Conservation (phyloP, 192 early-diverging fungal species). For the Rhizophagus clarus region DNA sequence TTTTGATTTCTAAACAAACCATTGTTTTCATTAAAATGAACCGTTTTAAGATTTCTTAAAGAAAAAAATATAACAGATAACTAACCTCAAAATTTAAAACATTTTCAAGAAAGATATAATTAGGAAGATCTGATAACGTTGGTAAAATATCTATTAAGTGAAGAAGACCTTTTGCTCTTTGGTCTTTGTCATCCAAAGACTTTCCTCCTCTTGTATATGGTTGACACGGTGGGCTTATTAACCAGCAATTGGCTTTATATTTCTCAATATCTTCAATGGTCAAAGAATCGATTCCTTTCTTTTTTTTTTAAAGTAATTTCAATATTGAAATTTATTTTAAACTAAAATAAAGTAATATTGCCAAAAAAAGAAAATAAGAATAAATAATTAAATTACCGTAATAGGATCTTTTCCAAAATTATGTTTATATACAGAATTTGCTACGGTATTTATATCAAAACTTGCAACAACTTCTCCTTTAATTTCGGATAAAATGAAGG, state of each 20-base stretch:
- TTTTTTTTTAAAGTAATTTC: background rate
- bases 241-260: slow-evolving; percentile 78
- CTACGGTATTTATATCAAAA: slow-evolving; percentile 90
- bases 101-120: slow-evolving; percentile 75
- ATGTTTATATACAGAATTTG: slow-evolving; percentile 72
- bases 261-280: slow-evolving; percentile 50
- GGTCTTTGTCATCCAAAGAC: slow-evolving; percentile 70
- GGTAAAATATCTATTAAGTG: slow-evolving; percentile 66
- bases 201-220: slow-evolving; percentile 81
- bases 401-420: slow-evolving; percentile 58
- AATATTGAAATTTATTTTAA: background rate
- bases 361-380: background rate
- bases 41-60: background rate
- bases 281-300: slow-evolving; percentile 57
- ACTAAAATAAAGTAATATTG: background rate
- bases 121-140: slow-evolving; percentile 53
- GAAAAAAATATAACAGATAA: background rate
- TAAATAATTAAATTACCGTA: slow-evolving; percentile 39
- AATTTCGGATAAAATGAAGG: slow-evolving; percentile 64
- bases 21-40: background rate
- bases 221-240: slow-evolving; percentile 93
- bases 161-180: slow-evolving; percentile 70
- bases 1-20: slow-evolving; percentile 51
- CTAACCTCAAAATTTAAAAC: slow-evolving; percentile 76
- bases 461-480: slow-evolving; percentile 66